Percentiles rank a stretch among this genome's conserved stretches.
These are phyloP conservation scores for Umbilicus rupestris DNA, from an alignment of 164 flowering plant species.

Conservation along the genomic window DNA sequence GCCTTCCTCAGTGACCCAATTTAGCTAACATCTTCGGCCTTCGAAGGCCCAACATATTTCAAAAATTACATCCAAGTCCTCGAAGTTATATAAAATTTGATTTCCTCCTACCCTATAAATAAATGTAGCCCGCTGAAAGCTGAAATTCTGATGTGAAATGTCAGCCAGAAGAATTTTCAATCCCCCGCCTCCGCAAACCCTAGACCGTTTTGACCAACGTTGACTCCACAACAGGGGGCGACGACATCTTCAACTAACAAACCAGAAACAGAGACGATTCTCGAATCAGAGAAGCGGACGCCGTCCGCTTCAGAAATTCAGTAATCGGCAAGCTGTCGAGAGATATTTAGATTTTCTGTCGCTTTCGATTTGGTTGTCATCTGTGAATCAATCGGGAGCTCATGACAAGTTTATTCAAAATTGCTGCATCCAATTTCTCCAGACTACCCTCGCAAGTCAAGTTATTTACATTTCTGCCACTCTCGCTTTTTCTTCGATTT, in stretches of 20 bases:
- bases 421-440: slow-evolving; percentile 1
- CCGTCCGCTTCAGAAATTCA: background rate
- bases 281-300: too few relatives aligned
- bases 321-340: background rate
- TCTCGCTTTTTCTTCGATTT: slow-evolving; percentile 4
- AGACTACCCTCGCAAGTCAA: slow-evolving; percentile 15
- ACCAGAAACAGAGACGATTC: too few relatives aligned
- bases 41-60: background rate
- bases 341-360: background rate
- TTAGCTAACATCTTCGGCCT: slow-evolving; percentile 20
- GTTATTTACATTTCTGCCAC: background rate
- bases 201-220: too few relatives aligned
- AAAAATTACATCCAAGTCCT: background rate
- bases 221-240: too few relatives aligned
- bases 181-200: too few relatives aligned
- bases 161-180: too few relatives aligned
- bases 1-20: slow-evolving; percentile 95
- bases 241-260: too few relatives aligned
- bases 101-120: too few relatives aligned
- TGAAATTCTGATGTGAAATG: too few relatives aligned
- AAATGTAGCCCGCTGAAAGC: too few relatives aligned
- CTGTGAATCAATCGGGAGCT: background rate
- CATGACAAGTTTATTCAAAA: background rate
- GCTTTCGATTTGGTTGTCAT: background rate
- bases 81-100: background rate